These are phyloP conservation scores for Colletotrichum sp. DNA, from an alignment of 2,329 filamentous ascomycete species.

Conservation along the genomic window DNA sequence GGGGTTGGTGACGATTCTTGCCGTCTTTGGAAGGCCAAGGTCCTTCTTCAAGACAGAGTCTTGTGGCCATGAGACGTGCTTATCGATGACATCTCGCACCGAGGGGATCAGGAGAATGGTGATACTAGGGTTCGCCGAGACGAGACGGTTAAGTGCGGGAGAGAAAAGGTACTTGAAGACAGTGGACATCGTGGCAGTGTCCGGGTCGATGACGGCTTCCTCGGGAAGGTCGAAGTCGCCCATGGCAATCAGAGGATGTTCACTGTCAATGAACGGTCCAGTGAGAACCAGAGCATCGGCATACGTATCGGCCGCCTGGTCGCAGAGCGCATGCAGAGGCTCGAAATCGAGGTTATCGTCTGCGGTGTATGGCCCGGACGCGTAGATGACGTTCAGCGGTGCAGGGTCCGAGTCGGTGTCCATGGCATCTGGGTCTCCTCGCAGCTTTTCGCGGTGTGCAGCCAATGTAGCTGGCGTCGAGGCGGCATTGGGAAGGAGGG, in stretches of 20 bases:
- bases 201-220: constrained; percentile 70
- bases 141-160: constrained; percentile 73
- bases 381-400: constrained; percentile 79
- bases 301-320: constrained; percentile 73
- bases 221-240: constrained; percentile 80
- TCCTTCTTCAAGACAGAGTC: constrained; percentile 70
- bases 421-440: constrained; percentile 67
- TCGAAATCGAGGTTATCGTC: constrained; percentile 93
- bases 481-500: constrained; percentile 76
- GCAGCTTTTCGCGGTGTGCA: constrained; percentile 71
- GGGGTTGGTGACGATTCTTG: constrained; percentile 84
- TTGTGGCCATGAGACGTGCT: constrained; percentile 85
- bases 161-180: constrained; percentile 85
- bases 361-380: constrained; percentile 87
- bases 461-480: constrained; percentile 71
- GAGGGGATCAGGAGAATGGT: constrained; percentile 86
- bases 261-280: constrained; percentile 89
- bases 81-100: constrained; percentile 79
- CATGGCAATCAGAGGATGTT: constrained; percentile 85
- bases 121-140: constrained; percentile 72
- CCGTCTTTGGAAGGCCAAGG: constrained; percentile 78
- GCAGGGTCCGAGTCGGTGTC: constrained; percentile 58
- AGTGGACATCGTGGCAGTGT: constrained; percentile 80
- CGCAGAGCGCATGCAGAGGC: constrained; percentile 81
- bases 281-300: constrained; percentile 81